These are phyloP conservation scores for Bruguiera hainesii DNA, from an alignment of 441 rosid genomes.

Conservation along the genomic window DNA sequence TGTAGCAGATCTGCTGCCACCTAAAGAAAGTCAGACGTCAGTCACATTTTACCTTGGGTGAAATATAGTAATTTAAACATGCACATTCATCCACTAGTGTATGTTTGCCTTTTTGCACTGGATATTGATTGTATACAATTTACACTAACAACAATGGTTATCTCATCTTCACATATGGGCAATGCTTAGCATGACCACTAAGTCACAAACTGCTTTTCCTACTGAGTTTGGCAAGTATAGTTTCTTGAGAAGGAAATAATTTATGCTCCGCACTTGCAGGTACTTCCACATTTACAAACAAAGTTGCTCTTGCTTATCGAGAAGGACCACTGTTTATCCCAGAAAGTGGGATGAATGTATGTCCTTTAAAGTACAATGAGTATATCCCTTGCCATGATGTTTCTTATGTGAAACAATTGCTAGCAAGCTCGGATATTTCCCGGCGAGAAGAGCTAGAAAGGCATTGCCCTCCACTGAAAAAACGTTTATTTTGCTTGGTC, in stretches of 20 bases:
- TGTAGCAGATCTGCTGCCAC: no score
- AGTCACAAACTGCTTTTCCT: not conserved
- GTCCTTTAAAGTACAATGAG: slow-evolving; percentile 76
- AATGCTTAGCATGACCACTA: not conserved
- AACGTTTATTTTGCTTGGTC: slow-evolving; percentile 79
- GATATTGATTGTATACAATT: no score
- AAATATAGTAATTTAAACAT: no score
- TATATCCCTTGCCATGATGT: slow-evolving; percentile 59
- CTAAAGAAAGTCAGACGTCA: no score
- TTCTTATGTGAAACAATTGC: slow-evolving; percentile 48
- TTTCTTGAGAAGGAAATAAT: slow-evolving; percentile 13
- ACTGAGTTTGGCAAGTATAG: not conserved
- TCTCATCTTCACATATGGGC: no score
- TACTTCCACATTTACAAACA: slow-evolving; percentile 39
- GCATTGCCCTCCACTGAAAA: slow-evolving; percentile 76
- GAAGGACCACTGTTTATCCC: slow-evolving; percentile 48
- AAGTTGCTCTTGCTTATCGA: slow-evolving; percentile 51
- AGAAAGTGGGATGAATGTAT: slow-evolving; percentile 46
- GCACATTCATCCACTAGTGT: no score
- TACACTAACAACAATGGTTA: no score
- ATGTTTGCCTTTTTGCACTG: no score
- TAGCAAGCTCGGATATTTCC: slow-evolving; percentile 53
- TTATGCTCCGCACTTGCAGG: slow-evolving; percentile 34
- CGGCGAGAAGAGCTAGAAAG: slow-evolving; percentile 84
- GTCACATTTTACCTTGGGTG: no score